A percentile compares a stretch with the other conserved stretches of the same genome.
Evolutionary conservation across 2,329 filamentous ascomycete species (phyloP).

Genomic region (Xylaria sp.): DNA sequence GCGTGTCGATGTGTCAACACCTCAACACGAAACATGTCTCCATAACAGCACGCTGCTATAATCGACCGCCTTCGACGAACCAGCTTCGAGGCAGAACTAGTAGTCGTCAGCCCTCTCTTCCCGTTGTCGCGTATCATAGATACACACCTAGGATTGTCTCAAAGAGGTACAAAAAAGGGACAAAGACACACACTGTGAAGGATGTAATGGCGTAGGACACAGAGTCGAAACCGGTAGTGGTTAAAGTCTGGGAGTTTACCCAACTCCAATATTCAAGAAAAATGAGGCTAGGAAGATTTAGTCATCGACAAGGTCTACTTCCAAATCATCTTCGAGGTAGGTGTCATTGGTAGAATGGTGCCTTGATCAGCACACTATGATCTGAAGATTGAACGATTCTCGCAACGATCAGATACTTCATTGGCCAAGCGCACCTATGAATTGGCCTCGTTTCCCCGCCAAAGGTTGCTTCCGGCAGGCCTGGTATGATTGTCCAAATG

Average conservation of each 20-base stretch:
- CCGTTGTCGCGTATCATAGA: background rate
- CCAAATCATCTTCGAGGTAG: constrained; percentile 6
- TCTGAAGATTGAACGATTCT: constrained; percentile 22
- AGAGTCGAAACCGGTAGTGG: constrained; percentile 8
- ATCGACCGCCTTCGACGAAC: constrained; percentile 9
- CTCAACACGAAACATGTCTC: constrained; percentile 14
- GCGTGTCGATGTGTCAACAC: constrained; percentile 12
- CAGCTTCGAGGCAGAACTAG: background rate
- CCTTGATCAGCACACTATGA: constrained; percentile 13
- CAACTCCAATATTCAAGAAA: constrained; percentile 20
- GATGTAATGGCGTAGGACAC: constrained; percentile 13
- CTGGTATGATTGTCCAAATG: constrained; percentile 24
- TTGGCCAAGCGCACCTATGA: constrained; percentile 18
- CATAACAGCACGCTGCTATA: constrained; percentile 19
- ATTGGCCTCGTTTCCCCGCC: background rate
- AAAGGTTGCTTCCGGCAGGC: constrained; percentile 16
- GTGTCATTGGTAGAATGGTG: constrained; percentile 12
- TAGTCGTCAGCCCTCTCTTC: background rate
- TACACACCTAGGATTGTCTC: constrained; percentile 20
- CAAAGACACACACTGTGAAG: constrained; percentile 31
- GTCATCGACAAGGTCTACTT: constrained; percentile 2
- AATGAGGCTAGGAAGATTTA: constrained; percentile 16
- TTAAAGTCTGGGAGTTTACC: constrained; percentile 7
- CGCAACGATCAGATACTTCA: constrained; percentile 16
- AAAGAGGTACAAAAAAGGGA: constrained; percentile 21